Conservation (phyloP, 805 yeast genomes). For the Pichia nakasei region DNA sequence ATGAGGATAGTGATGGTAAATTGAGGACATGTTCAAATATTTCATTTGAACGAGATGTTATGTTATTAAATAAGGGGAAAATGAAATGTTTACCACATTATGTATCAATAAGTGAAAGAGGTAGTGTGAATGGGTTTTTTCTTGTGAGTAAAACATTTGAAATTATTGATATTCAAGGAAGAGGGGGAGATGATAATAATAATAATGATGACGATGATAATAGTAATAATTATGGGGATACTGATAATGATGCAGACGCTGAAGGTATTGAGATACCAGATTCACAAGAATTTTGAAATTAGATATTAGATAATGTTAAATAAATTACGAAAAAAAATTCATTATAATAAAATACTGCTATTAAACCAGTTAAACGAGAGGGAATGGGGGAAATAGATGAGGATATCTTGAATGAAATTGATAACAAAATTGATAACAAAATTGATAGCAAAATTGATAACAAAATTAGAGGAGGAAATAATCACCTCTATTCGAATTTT, state of each 20-base stretch:
- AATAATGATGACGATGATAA: too few species aligned
- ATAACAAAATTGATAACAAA: too few species aligned
- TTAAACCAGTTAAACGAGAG: too few species aligned
- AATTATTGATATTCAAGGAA: neutral
- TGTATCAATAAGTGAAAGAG: neutral
- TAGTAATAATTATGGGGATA: too few species aligned
- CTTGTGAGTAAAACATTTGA: neutral
- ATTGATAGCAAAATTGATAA: neutral
- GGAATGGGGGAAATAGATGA: too few species aligned
- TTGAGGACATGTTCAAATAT: too few species aligned
- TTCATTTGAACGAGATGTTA: neutral
- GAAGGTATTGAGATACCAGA: neutral
- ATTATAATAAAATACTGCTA: too few species aligned
- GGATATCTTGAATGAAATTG: too few species aligned
- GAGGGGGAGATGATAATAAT: too few species aligned
- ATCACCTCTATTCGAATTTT: conserved; percentile 7
- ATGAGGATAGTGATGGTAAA: neutral
- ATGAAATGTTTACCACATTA: neutral
- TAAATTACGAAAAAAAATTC: too few species aligned
- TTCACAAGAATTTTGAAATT: neutral
- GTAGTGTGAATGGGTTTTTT: neutral
- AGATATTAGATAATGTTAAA: neutral
- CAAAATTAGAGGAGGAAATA: neutral
- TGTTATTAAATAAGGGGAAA: neutral
- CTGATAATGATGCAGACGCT: neutral